A percentile compares a stretch with the other conserved stretches of the same genome.
Evolutionary conservation across 2,329 filamentous ascomycete species (phyloP).

Genomic region (Alternaria conjuncta): DNA sequence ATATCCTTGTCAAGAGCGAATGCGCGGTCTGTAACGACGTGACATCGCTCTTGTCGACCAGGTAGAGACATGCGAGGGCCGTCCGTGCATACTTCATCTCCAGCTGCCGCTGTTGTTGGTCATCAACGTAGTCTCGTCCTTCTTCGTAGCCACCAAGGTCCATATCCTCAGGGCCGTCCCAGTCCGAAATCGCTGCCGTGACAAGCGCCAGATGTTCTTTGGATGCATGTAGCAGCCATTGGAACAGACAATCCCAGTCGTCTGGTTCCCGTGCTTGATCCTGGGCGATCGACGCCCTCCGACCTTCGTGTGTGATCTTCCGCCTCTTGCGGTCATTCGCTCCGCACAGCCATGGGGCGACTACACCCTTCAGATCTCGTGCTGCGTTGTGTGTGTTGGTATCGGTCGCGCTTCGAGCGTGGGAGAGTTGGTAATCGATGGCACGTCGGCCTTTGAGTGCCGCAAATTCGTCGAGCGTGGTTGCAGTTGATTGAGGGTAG

Average conservation of each 20-base stretch:
- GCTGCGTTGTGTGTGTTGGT: slow-evolving; percentile 53
- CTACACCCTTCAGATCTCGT: slow-evolving; percentile 70
- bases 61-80: slow-evolving; percentile 71
- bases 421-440: slow-evolving; percentile 64
- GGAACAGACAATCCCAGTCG: slow-evolving; percentile 73
- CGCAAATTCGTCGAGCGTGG: slow-evolving; percentile 70
- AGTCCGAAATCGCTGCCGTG: slow-evolving; percentile 70
- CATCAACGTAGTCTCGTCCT: slow-evolving; percentile 62
- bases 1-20: slow-evolving; percentile 65
- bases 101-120: slow-evolving; percentile 65
- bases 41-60: slow-evolving; percentile 65
- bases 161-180: slow-evolving; percentile 75
- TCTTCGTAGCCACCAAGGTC: slow-evolving; percentile 68
- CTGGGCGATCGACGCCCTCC: slow-evolving; percentile 47
- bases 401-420: slow-evolving; percentile 21
- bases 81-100: slow-evolving; percentile 71
- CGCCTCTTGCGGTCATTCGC: slow-evolving; percentile 64
- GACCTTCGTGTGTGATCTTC: slow-evolving; percentile 49
- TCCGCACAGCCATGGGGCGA: slow-evolving; percentile 77
- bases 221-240: slow-evolving; percentile 70
- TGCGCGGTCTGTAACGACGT: slow-evolving; percentile 68
- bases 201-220: slow-evolving; percentile 66
- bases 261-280: slow-evolving; percentile 31
- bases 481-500: slow-evolving; percentile 61
- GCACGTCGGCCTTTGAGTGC: slow-evolving; percentile 65